phyloP scores from a whole-genome alignment of 2,329 filamentous ascomycete species.

The Hyphodiscus sp. region DNA sequence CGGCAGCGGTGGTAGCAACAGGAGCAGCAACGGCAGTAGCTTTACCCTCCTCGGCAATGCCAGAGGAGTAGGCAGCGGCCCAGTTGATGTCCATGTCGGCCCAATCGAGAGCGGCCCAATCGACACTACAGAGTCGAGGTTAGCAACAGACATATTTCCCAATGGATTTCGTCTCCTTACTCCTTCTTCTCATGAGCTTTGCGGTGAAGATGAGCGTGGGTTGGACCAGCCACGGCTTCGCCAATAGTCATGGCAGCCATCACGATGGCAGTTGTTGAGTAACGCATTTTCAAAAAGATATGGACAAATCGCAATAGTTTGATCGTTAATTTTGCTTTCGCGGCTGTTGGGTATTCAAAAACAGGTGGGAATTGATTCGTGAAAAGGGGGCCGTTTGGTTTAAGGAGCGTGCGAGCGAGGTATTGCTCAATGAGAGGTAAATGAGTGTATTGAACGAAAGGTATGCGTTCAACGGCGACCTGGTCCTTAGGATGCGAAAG shows the following conservation, averaged over 20 bases:
- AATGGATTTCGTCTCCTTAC: slow-evolving; percentile 15
- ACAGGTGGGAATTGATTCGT: slow-evolving; percentile 6
- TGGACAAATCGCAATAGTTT: slow-evolving; percentile 6
- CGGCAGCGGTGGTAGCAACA: slow-evolving; percentile 1
- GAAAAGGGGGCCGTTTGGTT: slow-evolving; percentile 17
- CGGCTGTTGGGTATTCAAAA: slow-evolving; percentile 1
- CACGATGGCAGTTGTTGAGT: slow-evolving; percentile 24
- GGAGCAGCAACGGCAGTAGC: slow-evolving; percentile 1
- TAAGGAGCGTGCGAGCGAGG: slow-evolving; percentile 28
- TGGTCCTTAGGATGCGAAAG: slow-evolving; percentile 16
- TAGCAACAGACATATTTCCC: neutral
- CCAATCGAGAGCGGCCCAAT: slow-evolving; percentile 23
- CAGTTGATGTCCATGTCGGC: slow-evolving; percentile 25
- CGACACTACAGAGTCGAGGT: slow-evolving; percentile 7
- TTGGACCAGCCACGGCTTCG: slow-evolving; percentile 27
- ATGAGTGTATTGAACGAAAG: slow-evolving; percentile 22
- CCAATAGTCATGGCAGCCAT: slow-evolving; percentile 25
- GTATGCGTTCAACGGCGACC: slow-evolving; percentile 22
- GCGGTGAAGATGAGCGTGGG: slow-evolving; percentile 25
- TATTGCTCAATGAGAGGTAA: slow-evolving; percentile 24
- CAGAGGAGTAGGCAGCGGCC: slow-evolving; percentile 20
- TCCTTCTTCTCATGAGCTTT: slow-evolving; percentile 26
- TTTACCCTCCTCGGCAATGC: slow-evolving; percentile 9
- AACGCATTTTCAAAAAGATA: slow-evolving; percentile 24
- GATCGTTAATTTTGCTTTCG: slow-evolving; percentile 5